Conservation (phyloP, 257 asterid species). For the Rhazya stricta region DNA sequence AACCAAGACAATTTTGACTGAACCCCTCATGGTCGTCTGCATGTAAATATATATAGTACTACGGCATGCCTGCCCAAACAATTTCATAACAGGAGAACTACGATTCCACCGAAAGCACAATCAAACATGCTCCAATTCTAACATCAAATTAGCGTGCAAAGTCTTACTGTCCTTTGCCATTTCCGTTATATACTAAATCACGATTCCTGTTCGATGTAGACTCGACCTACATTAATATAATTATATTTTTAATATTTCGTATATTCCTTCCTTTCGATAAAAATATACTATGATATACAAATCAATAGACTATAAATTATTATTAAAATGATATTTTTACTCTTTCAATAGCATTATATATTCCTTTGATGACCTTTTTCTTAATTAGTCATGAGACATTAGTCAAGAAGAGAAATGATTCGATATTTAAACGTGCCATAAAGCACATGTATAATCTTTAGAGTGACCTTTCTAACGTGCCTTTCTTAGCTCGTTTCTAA, state of each 20-base stretch:
- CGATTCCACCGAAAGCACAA: neutral
- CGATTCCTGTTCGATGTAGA: neutral
- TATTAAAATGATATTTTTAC: too few relatives aligned
- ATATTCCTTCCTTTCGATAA: too few relatives aligned
- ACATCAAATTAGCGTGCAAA: conserved; percentile 14
- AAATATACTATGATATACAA: too few relatives aligned
- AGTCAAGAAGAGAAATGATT: neutral
- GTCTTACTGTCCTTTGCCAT: neutral
- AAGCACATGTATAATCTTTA: conserved; percentile 8
- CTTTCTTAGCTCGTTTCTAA: conserved; percentile 8
- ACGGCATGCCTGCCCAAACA: too few relatives aligned
- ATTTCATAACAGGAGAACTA: neutral
- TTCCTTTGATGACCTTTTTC: too few relatives aligned
- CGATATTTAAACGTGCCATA: conserved; percentile 11
- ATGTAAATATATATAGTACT: too few relatives aligned
- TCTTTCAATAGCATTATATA: too few relatives aligned
- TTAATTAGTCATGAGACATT: neutral
- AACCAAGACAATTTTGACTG: too few relatives aligned
- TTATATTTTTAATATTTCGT: too few relatives aligned
- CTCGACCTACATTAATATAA: too few relatives aligned
- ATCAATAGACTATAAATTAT: too few relatives aligned
- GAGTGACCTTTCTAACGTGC: neutral
- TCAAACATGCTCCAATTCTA: conserved; percentile 7
- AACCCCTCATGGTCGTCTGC: too few relatives aligned
- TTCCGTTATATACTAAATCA: neutral